Base-by-base conservation (phyloP, 352 stramenopile genomes). In the Globisporangium cystogenes region DNA sequence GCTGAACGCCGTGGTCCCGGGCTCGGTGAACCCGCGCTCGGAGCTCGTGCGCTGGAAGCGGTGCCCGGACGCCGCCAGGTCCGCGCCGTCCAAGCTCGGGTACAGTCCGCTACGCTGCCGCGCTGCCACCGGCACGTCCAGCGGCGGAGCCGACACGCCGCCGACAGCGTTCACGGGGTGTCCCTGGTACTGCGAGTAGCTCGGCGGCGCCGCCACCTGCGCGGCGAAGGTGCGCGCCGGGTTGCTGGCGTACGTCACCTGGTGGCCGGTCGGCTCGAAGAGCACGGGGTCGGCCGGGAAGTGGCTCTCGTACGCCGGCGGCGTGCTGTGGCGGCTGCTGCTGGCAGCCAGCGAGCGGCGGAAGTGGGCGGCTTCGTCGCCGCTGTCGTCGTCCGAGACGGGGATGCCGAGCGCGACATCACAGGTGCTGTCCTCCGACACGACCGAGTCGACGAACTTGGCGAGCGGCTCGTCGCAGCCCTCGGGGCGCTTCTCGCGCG, bases 381-480 rank as follows among this genome's bases (percentile, higher is more conserved):
- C 36, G 20, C 29, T 37, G 18, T 51, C 44, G 24, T 35, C 43
- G 36, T 59, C 52, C 12, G 29, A 45, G 33, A 59, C 3, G 2
- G 29, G 12, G 51, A 53, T 37, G 31, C 48, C 52, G 23, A 45
- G 41, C 29, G 31, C 31, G 33, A 43, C 52, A 39, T 55, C 50
- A 12, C 39, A 33, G 43, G 23, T 50, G 23, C 52, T 58, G 14
- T 37, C 39, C 33, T 51, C 43, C 15, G 52, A 58, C 16, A 58
- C 52, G 11, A 58, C 40, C 52, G 52, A 58, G 52, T 50, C 36
- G 42, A 51, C 52, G 31, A 58, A 58, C 31, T 44, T 24, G 27
- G 27, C 36, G 35, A 53, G 16, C 41, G 8, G 7, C 20, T 40
- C 46, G 26, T 50, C 54, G 29, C 46, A 23, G 26, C 26, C 26